Base-by-base conservation (phyloP, 768 basidiomycete genomes). In the Mycena crocata region DNA sequence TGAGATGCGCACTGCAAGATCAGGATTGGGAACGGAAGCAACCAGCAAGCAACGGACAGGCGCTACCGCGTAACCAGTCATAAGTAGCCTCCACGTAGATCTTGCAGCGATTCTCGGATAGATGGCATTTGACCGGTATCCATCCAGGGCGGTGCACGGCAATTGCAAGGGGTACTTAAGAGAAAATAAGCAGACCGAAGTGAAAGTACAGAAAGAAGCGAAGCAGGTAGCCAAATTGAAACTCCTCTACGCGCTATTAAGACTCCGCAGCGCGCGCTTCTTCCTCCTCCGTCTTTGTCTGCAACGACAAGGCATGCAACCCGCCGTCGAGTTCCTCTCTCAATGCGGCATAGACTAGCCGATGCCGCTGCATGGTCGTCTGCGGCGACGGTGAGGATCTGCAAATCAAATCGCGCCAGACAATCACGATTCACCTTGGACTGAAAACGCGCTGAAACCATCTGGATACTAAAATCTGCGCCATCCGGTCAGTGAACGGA, bases 351-450 rank as follows among this genome's bases (percentile, higher is more conserved):
- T 94, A 89, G 50, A 95, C 85, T 82, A 95, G 85, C 50, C 93
- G 86, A 79, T 95, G 94, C 51, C 94, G 88, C 74, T 94, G 91
- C 81, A 95, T 87, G 13, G 89, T 89, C 24, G 80, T 87, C 93
- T 94, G 69, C 37, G 59, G 58, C 34, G 71, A 46, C 57, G 34
- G 62, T 66, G 61, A 44, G 49, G 59, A 58, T 66, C 55, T 19
- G 37, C 61, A 32, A 64, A 57, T 69, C 57, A 60, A 21, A 50
- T 32, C 57, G 56, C 52, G 62, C 37, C 34, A 49, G 37, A 40
- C 30, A 66, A 68, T 66, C 76, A n/a, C 31, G 65, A 67, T 66
- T 75, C n/a, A 93, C 94, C 87, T 92, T 93, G 59, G 89, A 91
- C 66, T 85, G 79, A 79, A 95, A 95, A 35, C 74, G 79, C 71